Percentiles rank a stretch among this genome's conserved stretches.
These are phyloP conservation scores for Nicotiana noctiflora DNA, from an alignment of 257 asterid species.

Conservation along the genomic window DNA sequence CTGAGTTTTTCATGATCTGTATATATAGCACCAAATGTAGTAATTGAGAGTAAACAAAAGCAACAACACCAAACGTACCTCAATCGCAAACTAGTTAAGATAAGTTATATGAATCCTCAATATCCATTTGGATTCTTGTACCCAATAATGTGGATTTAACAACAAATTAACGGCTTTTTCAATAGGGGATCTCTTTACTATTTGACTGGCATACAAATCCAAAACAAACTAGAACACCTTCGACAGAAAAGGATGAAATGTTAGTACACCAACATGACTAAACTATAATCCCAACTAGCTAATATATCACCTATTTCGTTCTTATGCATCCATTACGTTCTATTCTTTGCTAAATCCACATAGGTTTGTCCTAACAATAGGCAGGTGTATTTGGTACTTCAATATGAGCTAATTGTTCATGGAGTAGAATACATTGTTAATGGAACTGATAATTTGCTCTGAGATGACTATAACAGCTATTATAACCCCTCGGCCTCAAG, in stretches of 20 bases:
- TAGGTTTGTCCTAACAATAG: neutral
- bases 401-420: neutral
- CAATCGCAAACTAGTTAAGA: neutral
- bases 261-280: neutral
- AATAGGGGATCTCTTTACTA: neutral
- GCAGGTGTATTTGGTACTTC: neutral
- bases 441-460: neutral
- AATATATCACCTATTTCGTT: neutral
- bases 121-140: neutral
- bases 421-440: neutral
- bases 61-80: neutral
- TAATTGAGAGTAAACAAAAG: neutral
- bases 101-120: neutral
- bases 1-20: conserved; percentile 58
- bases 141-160: neutral
- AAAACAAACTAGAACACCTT: neutral
- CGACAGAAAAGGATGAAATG: neutral
- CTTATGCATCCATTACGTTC: neutral
- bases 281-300: neutral
- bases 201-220: neutral
- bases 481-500: neutral
- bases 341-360: neutral
- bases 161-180: neutral
- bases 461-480: neutral
- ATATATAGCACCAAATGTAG: conserved; percentile 7